phyloP scores from a whole-genome alignment of 1,284 basidiomycete genomes.

The Malassezia restricta region DNA sequence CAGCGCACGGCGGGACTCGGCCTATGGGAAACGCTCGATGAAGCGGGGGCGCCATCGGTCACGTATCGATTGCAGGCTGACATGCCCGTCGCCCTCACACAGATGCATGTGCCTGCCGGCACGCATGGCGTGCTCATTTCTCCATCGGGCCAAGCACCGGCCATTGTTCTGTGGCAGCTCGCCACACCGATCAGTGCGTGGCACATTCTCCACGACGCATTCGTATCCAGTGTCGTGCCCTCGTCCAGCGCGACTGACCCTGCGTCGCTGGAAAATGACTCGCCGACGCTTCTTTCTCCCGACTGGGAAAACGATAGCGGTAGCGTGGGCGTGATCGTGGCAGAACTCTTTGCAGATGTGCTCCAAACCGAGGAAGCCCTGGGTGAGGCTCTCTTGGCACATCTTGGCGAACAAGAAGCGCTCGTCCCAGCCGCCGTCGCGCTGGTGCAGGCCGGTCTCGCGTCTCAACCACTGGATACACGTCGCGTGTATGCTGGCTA shows the following conservation, averaged over 20 bases:
- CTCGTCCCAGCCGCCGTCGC: constrained; percentile 66
- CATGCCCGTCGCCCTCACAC: constrained; percentile 60
- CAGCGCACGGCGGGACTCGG: constrained; percentile 52
- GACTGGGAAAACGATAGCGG: constrained; percentile 15
- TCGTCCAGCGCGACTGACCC: constrained; percentile 47
- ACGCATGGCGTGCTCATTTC: constrained; percentile 60
- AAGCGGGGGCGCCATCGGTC: constrained; percentile 52
- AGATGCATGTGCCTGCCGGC: constrained; percentile 57
- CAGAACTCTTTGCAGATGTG: constrained; percentile 66
- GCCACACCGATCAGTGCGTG: constrained; percentile 60
- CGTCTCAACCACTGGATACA: constrained; percentile 52
- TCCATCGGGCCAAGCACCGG: constrained; percentile 55
- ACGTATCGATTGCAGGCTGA: constrained; percentile 59
- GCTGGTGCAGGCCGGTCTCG: constrained; percentile 69
- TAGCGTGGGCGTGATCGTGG: constrained; percentile 57
- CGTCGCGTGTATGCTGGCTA: constrained; percentile 66
- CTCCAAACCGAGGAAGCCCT: constrained; percentile 56
- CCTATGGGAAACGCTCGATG: constrained; percentile 60
- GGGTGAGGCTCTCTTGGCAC: constrained; percentile 57
- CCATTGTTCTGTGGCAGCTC: constrained; percentile 69
- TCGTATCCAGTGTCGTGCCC: constrained; percentile 47
- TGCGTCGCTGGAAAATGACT: neutral
- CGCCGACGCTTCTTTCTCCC: constrained; percentile 19
- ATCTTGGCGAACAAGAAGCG: constrained; percentile 50
- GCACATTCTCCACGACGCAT: constrained; percentile 64